Conservation (phyloP, 1,284 basidiomycete species). For the Austroboletus novae-zelandiae region DNA sequence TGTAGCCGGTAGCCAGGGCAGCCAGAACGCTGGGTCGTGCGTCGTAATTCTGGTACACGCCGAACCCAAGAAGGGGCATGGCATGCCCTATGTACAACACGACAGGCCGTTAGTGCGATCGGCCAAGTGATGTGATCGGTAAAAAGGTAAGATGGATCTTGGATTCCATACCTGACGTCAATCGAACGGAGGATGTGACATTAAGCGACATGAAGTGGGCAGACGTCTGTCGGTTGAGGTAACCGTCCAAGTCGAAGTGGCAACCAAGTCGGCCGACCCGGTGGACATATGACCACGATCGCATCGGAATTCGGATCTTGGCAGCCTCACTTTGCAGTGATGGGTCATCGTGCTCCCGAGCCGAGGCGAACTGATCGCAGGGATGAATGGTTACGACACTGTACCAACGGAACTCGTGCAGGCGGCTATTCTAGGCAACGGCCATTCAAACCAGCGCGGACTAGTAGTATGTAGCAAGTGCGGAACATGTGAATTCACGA, state of each 20-base stretch:
- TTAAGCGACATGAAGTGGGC: constrained; percentile 25
- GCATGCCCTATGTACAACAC: constrained; percentile 43
- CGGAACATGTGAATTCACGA: constrained; percentile 9
- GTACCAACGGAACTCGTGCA: constrained; percentile 5
- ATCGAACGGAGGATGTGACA: constrained; percentile 32
- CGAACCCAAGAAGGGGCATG: constrained; percentile 80
- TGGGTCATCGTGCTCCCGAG: constrained; percentile 2
- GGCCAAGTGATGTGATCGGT: neutral
- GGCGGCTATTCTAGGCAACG: constrained; percentile 15
- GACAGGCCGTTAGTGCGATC: neutral
- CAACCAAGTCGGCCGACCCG: neutral
- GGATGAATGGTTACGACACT: constrained; percentile 12
- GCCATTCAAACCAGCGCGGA: neutral
- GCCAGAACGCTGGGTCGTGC: constrained; percentile 58
- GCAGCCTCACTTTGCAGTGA: too few relatives aligned
- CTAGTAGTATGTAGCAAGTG: neutral
- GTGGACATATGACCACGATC: neutral
- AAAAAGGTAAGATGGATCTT: too few relatives aligned
- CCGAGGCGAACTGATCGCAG: neutral
- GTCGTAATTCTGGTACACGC: constrained; percentile 74
- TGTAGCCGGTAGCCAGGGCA: constrained; percentile 75
- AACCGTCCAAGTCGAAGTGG: neutral
- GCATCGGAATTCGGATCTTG: constrained; percentile 4
- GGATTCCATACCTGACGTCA: constrained; percentile 40
- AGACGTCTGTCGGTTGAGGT: constrained; percentile 14